phyloP scores from a whole-genome alignment of 179 eudicot genomes.

The Nepenthes alata region DNA sequence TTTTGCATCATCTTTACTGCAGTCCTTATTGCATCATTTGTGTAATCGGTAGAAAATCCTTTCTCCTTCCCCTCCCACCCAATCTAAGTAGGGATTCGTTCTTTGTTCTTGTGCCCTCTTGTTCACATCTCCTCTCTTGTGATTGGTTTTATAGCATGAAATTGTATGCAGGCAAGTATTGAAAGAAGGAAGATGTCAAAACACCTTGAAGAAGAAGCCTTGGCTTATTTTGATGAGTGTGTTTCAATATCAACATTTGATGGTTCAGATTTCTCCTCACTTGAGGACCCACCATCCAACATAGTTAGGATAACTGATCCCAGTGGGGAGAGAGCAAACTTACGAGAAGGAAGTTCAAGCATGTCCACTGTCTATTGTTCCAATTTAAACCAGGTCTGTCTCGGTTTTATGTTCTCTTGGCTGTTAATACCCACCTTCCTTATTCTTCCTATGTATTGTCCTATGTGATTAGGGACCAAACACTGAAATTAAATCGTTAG shows the following conservation, averaged over 20 bases:
- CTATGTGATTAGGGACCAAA: neutral
- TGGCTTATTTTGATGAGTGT: slow-evolving; percentile 94
- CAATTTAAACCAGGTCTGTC: slow-evolving; percentile 5
- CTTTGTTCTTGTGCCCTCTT: too few species aligned
- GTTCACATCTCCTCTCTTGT: neutral
- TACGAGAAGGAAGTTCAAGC: slow-evolving; percentile 21
- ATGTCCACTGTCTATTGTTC: slow-evolving; percentile 5
- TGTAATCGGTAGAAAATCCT: too few species aligned
- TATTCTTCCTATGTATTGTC: neutral
- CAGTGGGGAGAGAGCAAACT: slow-evolving; percentile 11
- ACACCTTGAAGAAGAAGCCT: slow-evolving; percentile 79
- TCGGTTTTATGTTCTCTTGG: neutral
- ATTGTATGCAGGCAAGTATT: slow-evolving; percentile 52
- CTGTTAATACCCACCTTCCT: neutral
- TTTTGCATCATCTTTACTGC: too few species aligned
- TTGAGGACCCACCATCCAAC: slow-evolving; percentile 59
- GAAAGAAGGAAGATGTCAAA: slow-evolving; percentile 74
- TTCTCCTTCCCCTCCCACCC: too few species aligned
- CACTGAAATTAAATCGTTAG: neutral
- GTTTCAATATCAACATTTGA: slow-evolving; percentile 97
- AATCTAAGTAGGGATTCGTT: too few species aligned
- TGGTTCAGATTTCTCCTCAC: slow-evolving; percentile 89
- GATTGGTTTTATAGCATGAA: neutral
- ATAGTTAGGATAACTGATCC: slow-evolving; percentile 17
- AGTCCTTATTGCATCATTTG: too few species aligned